Percentiles rank a stretch among this genome's conserved stretches.
These are phyloP conservation scores for Crucihimalaya himalaica DNA, from an alignment of 345 rosid species.

Conservation along the genomic window DNA sequence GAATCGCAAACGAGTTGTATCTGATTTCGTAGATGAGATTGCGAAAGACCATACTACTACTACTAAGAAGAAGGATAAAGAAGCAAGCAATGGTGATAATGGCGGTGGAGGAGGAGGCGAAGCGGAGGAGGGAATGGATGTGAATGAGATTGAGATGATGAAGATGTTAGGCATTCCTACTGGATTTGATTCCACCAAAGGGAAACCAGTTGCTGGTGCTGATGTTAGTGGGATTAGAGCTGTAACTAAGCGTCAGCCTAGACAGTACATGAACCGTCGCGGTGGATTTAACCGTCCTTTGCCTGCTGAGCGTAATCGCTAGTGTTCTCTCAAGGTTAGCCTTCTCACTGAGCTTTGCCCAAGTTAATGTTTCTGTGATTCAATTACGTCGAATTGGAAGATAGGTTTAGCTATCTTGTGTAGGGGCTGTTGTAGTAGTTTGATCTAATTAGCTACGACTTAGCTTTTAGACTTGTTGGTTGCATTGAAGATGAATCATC, in stretches of 20 bases:
- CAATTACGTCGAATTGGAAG: neutral
- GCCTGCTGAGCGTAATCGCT: constrained; percentile 79
- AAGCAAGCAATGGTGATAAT: constrained; percentile 13
- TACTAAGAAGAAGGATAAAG: constrained; percentile 38
- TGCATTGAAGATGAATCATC: constrained; percentile 1
- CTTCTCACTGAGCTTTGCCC: constrained; percentile 7
- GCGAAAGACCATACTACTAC: constrained; percentile 49
- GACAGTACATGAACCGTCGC: constrained; percentile 93
- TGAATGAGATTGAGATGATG: constrained; percentile 84
- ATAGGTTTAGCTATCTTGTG: neutral
- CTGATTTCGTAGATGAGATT: constrained; percentile 65
- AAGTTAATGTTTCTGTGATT: neutral
- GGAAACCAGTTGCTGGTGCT: constrained; percentile 83
- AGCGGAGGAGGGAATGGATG: constrained; percentile 43
- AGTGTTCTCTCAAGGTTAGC: constrained; percentile 48
- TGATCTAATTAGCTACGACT: neutral
- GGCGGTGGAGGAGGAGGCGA: constrained; percentile 34
- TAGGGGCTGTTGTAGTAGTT: neutral
- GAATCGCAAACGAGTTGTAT: constrained; percentile 51
- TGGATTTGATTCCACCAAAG: constrained; percentile 91
- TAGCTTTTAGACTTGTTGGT: neutral
- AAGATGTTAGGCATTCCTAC: constrained; percentile 87
- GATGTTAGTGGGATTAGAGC: constrained; percentile 82
- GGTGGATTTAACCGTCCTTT: constrained; percentile 94
- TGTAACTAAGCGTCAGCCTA: constrained; percentile 82